A percentile compares a stretch with the other conserved stretches of the same genome.
These are phyloP conservation scores for Paraurostyla sp. DNA, from an alignment of 73 alveolate species.

Conservation along the genomic window DNA sequence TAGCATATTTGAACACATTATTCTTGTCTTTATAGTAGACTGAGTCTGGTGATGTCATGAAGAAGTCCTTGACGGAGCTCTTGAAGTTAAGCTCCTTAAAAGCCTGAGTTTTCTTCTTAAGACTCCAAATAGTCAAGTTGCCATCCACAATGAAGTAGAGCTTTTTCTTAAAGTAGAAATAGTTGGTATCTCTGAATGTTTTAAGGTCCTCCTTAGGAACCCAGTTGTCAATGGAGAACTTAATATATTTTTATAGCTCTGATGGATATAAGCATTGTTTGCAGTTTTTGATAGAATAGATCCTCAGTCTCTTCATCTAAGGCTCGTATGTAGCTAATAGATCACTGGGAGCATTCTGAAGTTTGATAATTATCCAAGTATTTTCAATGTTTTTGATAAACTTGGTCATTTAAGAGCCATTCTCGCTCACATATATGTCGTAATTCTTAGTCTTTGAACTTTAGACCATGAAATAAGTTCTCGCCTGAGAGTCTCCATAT, in stretches of 20 bases:
- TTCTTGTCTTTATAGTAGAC: constrained; percentile 17
- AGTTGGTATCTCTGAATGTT: not conserved
- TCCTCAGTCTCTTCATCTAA: constrained; percentile 20
- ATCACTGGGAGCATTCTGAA: constrained; percentile 41
- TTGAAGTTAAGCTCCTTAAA: constrained; percentile 24
- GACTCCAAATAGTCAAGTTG: not conserved
- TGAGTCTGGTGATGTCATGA: constrained; percentile 5
- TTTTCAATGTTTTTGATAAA: constrained; percentile 18
- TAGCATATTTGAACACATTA: constrained; percentile 35
- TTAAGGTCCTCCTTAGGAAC: constrained; percentile 3
- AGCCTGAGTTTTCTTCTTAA: constrained; percentile 45
- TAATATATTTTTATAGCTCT: not conserved
- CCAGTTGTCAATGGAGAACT: constrained; percentile 2
- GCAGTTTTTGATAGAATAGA: constrained; percentile 8
- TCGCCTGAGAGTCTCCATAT: constrained; percentile 49
- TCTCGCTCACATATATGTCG: constrained; percentile 31
- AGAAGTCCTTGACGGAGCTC: constrained; percentile 7
- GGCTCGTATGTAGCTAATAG: constrained; percentile 30
- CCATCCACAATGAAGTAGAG: constrained; percentile 38
- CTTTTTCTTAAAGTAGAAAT: constrained; percentile 19
- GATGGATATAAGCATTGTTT: constrained; percentile 21
- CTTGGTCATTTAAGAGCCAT: constrained; percentile 50
- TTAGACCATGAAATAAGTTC: constrained; percentile 31
- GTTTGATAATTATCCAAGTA: constrained; percentile 6
- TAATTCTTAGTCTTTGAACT: not conserved